phyloP scores from a whole-genome alignment of 805 yeast species.

The Candida oleophila region DNA sequence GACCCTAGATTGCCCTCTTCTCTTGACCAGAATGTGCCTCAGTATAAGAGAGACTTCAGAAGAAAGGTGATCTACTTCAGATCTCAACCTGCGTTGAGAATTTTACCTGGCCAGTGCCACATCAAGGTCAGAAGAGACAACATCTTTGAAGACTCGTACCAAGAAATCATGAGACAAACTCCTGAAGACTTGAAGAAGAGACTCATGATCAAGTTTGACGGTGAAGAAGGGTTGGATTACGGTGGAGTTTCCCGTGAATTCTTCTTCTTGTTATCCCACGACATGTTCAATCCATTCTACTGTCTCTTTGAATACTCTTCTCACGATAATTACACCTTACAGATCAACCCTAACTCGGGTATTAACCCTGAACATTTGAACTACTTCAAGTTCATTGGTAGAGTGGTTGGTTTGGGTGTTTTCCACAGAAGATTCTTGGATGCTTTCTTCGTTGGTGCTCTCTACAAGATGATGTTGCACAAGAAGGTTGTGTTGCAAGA shows the following conservation, averaged over 20 bases:
- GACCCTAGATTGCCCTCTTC: slow-evolving; percentile 98
- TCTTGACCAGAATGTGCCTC: slow-evolving; percentile 97
- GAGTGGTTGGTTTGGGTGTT: slow-evolving; percentile 97
- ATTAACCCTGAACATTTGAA: slow-evolving; percentile 97
- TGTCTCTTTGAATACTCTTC: slow-evolving; percentile 97
- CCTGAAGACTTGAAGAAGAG: slow-evolving; percentile 98
- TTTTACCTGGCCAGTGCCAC: slow-evolving; percentile 97
- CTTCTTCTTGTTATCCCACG: slow-evolving; percentile 93
- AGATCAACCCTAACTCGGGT: slow-evolving; percentile 95
- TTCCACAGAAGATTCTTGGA: slow-evolving; percentile 98
- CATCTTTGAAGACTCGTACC: slow-evolving; percentile 95
- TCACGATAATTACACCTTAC: slow-evolving; percentile 96
- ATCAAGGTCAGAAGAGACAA: slow-evolving; percentile 96
- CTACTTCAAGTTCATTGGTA: slow-evolving; percentile 96
- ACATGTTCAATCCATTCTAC: slow-evolving; percentile 97
- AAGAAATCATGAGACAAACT: slow-evolving; percentile 97
- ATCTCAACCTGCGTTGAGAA: slow-evolving; percentile 96
- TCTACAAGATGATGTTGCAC: slow-evolving; percentile 95
- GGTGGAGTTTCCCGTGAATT: slow-evolving; percentile 99
- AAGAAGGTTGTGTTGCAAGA: slow-evolving; percentile 94
- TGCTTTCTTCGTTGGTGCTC: slow-evolving; percentile 97
- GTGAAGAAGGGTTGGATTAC: slow-evolving; percentile 98
- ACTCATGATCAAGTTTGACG: slow-evolving; percentile 96
- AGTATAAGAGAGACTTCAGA: slow-evolving; percentile 97
- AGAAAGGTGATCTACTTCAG: slow-evolving; percentile 96